These are phyloP conservation scores for Anacardium occidentale DNA, from an alignment of 345 rosid species.

Conservation along the genomic window DNA sequence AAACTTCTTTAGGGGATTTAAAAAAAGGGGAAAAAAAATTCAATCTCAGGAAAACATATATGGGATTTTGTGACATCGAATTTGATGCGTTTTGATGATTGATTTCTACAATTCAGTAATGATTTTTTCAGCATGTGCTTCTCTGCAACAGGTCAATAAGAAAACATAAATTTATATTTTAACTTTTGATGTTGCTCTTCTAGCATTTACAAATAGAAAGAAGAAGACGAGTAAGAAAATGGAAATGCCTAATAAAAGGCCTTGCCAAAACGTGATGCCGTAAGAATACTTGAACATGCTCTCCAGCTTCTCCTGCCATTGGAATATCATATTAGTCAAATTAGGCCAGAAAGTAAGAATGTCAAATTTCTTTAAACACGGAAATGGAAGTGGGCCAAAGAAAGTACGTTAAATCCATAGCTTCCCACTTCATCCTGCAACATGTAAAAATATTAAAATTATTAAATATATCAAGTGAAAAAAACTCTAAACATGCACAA, in stretches of 20 bases:
- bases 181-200: slow-evolving; percentile 67
- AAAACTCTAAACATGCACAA: not conserved
- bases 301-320: slow-evolving; percentile 46
- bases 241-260: slow-evolving; percentile 33
- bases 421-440: not conserved
- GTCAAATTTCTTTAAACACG: not conserved
- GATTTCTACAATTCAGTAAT: slow-evolving; percentile 1
- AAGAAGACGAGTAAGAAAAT: slow-evolving; percentile 39
- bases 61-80: not conserved
- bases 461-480: not conserved
- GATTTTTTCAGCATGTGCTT: slow-evolving; percentile 20
- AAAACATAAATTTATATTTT: slow-evolving; percentile 42
- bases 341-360: not conserved
- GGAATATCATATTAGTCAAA: not conserved
- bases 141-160: slow-evolving; percentile 10
- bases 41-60: not conserved
- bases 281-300: slow-evolving; percentile 34
- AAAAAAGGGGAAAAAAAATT: no score
- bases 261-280: slow-evolving; percentile 40
- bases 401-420: not conserved
- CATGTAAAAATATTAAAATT: not conserved
- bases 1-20: not conserved
- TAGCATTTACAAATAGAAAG: slow-evolving; percentile 56
- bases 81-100: not conserved
- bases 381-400: not conserved